Evolutionary conservation across 495 filamentous ascomycete species (phyloP).

Genomic region (Aspergillus saccharolyticus): DNA sequence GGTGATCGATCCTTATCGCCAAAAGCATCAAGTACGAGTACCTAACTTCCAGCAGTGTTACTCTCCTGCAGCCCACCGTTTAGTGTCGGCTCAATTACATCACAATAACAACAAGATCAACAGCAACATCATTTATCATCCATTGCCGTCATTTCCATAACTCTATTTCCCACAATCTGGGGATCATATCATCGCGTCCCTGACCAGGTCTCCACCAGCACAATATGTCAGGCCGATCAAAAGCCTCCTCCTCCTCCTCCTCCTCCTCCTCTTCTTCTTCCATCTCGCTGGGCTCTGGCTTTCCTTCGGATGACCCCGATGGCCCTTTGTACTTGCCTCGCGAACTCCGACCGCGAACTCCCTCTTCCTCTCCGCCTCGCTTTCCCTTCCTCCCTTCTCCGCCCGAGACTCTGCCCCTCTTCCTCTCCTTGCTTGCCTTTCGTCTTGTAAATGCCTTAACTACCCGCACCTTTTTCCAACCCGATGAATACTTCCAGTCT

Average conservation of each 20-base stretch:
- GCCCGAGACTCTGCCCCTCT: slow-evolving; percentile 29
- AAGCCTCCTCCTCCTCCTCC: neutral
- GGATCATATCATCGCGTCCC: neutral
- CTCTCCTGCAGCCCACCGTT: neutral
- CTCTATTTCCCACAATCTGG: neutral
- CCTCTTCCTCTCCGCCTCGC: slow-evolving; percentile 12
- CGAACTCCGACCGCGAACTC: slow-evolving; percentile 11
- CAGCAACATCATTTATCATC: neutral
- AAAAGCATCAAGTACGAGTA: too few species aligned
- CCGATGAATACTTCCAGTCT: slow-evolving; percentile 97
- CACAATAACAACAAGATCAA: neutral
- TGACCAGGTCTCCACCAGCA: neutral
- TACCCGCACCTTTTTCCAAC: slow-evolving; percentile 94
- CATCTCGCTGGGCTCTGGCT: neutral
- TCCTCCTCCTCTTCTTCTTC: neutral
- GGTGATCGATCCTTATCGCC: too few species aligned
- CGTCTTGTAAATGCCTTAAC: slow-evolving; percentile 81
- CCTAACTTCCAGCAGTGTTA: neutral
- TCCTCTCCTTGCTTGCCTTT: slow-evolving; percentile 64
- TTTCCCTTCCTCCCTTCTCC: slow-evolving; percentile 21
- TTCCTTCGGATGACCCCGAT: neutral
- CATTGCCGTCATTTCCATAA: neutral
- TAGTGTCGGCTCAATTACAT: neutral
- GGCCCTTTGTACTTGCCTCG: neutral
- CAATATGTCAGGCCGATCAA: neutral